phyloP scores from a whole-genome alignment of 2,329 filamentous ascomycete genomes.

The Diaporthe humulicola region DNA sequence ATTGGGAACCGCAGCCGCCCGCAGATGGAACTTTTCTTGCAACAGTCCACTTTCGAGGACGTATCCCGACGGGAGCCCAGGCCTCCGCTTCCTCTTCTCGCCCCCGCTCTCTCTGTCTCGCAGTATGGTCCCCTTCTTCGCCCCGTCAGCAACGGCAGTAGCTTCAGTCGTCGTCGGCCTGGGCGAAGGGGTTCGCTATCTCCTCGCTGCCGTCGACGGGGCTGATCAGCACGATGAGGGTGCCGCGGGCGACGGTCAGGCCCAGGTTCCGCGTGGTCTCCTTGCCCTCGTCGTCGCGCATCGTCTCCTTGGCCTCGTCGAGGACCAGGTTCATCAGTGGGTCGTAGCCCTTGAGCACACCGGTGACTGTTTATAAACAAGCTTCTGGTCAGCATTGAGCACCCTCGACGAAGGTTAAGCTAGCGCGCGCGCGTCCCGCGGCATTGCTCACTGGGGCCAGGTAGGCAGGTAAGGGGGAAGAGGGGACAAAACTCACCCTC shows the following conservation, averaged over 20 bases:
- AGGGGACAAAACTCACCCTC: conserved; percentile 73
- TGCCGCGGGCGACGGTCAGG: conserved; percentile 90
- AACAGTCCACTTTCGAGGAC: no score
- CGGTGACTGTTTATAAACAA: conserved; percentile 72
- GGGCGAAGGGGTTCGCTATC: conserved; percentile 93
- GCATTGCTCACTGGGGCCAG: neutral
- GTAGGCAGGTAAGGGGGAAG: neutral
- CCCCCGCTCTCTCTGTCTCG: neutral
- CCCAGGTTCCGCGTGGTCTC: conserved; percentile 84
- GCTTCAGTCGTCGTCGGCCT: conserved; percentile 74
- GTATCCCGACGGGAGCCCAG: neutral
- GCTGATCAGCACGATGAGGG: conserved; percentile 91
- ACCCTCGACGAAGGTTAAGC: no score
- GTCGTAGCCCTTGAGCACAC: conserved; percentile 94
- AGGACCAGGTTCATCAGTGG: conserved; percentile 98
- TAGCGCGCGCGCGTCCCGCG: neutral
- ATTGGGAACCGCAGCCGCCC: neutral
- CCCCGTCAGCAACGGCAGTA: neutral
- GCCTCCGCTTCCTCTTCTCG: neutral
- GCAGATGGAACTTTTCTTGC: neutral
- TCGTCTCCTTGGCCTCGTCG: conserved; percentile 91
- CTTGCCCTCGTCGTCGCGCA: conserved; percentile 94
- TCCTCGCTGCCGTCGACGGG: conserved; percentile 95
- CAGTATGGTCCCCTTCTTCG: neutral
- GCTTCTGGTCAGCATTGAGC: neutral